Evolutionary conservation across 2,329 filamentous ascomycete species (phyloP), one percentile per base, ranked within the genome.

Genomic region (Fusarium graminum): DNA sequence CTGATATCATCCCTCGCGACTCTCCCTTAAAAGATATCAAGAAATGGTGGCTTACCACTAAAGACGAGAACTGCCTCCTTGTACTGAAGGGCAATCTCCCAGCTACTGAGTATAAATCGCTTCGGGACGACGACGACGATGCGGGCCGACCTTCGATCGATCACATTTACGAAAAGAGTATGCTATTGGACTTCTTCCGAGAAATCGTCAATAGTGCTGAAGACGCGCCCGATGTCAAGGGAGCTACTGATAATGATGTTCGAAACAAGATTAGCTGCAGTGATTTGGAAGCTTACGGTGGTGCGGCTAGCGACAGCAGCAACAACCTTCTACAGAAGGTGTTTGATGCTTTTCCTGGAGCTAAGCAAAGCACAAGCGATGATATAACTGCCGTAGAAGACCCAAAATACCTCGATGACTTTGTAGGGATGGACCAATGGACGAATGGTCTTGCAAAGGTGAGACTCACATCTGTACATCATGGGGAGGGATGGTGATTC

Each of bases 111-210:
- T 49, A 28, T 10, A 16, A 6, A n/a, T 29, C 22, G 22, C 22
- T 22, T 22, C 22, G 22, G 22, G 22, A 22, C 22, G 22, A 22
- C 6, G 22, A 22, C 6, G 22, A 6, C 22, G 22, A 22, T 22
- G 22, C 22, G 22, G 9, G 17, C 0, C 14, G 19, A 14, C 42
- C 39, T 1, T 53, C 55, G 1, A 63, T 50, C 1, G 65, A 68
- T 19, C 65, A 66, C 12, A 39, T 63, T 1, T 68, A 54, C 4
- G 65, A 66, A 26, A 68, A 68, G 59, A 64, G 51, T 6, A 60
- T 54, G 47, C 45, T 68, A 0, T 22, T 41, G 22, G 52, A 68
- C 7, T 68, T 50, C 12, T 63, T 57, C n/a, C 16, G 0, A 0
- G 12, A 19, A 1, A 67, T 67, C 10, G 19, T 65, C 6, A 36